phyloP scores from a whole-genome alignment of 352 stramenopile genomes.

The Phytophthora sp. region DNA sequence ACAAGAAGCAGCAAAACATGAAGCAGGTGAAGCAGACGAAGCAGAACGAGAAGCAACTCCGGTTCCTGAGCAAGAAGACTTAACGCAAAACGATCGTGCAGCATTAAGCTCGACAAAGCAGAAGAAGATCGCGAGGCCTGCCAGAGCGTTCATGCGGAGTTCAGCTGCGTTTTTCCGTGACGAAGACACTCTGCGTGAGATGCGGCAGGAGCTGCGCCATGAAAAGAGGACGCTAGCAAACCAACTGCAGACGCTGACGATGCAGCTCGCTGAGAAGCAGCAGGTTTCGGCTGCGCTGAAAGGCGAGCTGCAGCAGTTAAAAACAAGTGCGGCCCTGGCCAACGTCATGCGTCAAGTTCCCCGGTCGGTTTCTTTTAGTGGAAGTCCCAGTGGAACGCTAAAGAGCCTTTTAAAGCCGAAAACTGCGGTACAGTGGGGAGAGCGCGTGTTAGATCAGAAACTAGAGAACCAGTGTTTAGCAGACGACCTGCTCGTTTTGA shows the following conservation, averaged over 20 bases:
- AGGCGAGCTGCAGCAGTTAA: constrained; percentile 57
- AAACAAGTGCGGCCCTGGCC: constrained; percentile 57
- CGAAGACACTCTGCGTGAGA: constrained; percentile 52
- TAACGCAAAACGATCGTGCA: not conserved
- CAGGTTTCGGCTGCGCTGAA: constrained; percentile 38
- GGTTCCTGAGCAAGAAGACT: not conserved
- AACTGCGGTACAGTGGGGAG: constrained; percentile 46
- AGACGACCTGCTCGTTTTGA: constrained; percentile 42
- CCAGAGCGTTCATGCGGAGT: constrained; percentile 24
- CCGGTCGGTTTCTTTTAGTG: not conserved
- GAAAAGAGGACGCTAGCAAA: constrained; percentile 47
- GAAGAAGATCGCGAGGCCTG: constrained; percentile 2
- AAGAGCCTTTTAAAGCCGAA: constrained; percentile 12
- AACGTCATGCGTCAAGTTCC: constrained; percentile 28
- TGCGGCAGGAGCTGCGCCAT: constrained; percentile 35
- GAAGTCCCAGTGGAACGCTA: not conserved
- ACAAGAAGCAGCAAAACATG: not conserved
- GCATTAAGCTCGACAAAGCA: not conserved
- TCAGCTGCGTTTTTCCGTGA: constrained; percentile 58
- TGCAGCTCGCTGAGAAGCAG: constrained; percentile 46
- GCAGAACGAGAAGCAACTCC: not conserved
- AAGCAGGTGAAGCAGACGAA: not conserved
- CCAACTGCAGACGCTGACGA: constrained; percentile 37
- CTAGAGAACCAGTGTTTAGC: constrained; percentile 42
- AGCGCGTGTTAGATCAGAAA: constrained; percentile 51